Evolutionary conservation across 1,284 basidiomycete species (phyloP).

Genomic region (Pterulicium gracile): DNA sequence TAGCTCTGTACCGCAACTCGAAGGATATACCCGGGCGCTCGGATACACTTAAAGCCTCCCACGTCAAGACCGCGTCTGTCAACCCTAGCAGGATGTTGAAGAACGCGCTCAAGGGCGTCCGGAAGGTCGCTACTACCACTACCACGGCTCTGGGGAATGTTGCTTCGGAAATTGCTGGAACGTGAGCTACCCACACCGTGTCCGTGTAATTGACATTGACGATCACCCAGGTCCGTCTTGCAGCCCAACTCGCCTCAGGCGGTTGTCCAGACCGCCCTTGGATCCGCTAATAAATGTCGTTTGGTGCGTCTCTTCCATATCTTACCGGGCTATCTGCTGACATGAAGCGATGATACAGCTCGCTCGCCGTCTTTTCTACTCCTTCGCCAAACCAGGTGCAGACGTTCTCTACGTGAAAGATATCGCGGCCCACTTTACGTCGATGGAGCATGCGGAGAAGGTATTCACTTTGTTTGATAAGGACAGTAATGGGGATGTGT

Average conservation of each 20-base stretch:
- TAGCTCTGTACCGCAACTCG: constrained; percentile 73
- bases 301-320: constrained; percentile 31
- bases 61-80: constrained; percentile 26
- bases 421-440: constrained; percentile 65
- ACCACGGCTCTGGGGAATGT: constrained; percentile 77
- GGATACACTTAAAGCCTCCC: constrained; percentile 49
- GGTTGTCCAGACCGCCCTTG: constrained; percentile 71
- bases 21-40: constrained; percentile 57
- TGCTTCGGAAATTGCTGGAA: constrained; percentile 54
- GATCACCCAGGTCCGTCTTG: constrained; percentile 51
- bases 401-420: constrained; percentile 59
- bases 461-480: constrained; percentile 76
- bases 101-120: constrained; percentile 64
- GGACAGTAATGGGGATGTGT: constrained; percentile 73
- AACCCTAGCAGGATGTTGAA: constrained; percentile 60
- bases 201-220: constrained; percentile 3
- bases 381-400: constrained; percentile 59
- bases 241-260: constrained; percentile 84
- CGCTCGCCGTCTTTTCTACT: constrained; percentile 80
- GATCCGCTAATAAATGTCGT: constrained; percentile 76
- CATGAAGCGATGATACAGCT: constrained; percentile 30
- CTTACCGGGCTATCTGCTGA: constrained; percentile 1
- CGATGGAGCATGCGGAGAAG: constrained; percentile 51
- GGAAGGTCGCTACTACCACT: constrained; percentile 66
- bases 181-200: constrained; percentile 21